Evolutionary conservation across 257 asterid genomes (phyloP).

Genomic region (Scutellaria barbata): DNA sequence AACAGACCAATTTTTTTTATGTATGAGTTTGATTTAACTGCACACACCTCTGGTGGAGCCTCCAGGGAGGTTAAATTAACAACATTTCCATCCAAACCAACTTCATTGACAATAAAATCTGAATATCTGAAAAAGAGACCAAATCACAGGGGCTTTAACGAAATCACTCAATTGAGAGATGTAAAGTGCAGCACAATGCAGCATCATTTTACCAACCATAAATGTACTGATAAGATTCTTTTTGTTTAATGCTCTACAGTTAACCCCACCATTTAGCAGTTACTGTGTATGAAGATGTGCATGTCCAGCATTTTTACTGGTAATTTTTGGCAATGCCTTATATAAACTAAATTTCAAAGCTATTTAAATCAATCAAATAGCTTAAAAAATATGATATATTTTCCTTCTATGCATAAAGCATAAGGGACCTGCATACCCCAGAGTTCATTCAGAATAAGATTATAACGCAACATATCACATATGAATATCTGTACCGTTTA

Average conservation of each 20-base stretch:
- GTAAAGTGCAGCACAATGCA: background rate
- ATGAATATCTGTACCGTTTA: too few species aligned
- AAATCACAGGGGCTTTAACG: slow-evolving; percentile 16
- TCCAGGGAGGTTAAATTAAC: slow-evolving; percentile 79
- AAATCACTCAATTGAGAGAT: slow-evolving; percentile 13
- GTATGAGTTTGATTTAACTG: slow-evolving; percentile 19
- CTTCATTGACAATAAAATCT: slow-evolving; percentile 96
- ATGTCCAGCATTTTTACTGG: background rate
- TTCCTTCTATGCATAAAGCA: background rate
- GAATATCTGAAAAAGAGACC: slow-evolving; percentile 67
- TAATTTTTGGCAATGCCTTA: background rate
- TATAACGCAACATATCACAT: too few species aligned
- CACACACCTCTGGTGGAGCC: slow-evolving; percentile 71
- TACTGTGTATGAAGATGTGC: background rate
- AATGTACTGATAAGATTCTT: background rate
- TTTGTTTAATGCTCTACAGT: background rate
- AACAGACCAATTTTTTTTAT: slow-evolving; percentile 3
- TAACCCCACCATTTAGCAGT: slow-evolving; percentile 12
- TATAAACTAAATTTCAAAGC: slow-evolving; percentile 1
- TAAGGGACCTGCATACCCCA: background rate
- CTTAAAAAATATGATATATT: background rate
- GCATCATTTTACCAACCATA: background rate
- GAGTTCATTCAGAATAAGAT: too few species aligned
- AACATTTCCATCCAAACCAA: slow-evolving; percentile 79
- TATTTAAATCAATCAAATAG: background rate